phyloP scores from a whole-genome alignment of 2,329 filamentous ascomycete species.

The Ophiostoma ulmi region DNA sequence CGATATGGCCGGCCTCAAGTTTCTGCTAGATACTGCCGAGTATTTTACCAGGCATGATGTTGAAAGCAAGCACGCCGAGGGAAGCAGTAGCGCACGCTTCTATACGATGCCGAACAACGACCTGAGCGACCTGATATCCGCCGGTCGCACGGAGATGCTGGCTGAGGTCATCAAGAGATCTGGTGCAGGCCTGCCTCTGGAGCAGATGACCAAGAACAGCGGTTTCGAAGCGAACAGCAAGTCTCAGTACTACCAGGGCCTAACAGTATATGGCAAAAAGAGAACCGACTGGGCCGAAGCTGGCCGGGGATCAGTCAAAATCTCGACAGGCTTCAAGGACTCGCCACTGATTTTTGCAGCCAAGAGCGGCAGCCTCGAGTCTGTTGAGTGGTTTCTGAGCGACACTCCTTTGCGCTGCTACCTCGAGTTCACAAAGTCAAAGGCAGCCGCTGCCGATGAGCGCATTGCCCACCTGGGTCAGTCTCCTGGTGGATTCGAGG shows the following conservation, averaged over 20 bases:
- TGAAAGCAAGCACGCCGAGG: background rate
- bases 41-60: background rate
- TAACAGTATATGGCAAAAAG: constrained; percentile 71
- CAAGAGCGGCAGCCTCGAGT: constrained; percentile 53
- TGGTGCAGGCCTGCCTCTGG: constrained; percentile 65
- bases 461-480: constrained; percentile 58
- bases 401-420: constrained; percentile 65
- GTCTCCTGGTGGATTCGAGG: constrained; percentile 58
- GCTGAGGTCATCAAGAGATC: constrained; percentile 59
- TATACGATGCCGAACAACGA: background rate
- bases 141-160: constrained; percentile 53
- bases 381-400: constrained; percentile 71
- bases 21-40: constrained; percentile 45
- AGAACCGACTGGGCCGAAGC: constrained; percentile 66
- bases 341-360: constrained; percentile 60
- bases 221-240: constrained; percentile 44
- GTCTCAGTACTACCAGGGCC: constrained; percentile 68
- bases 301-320: constrained; percentile 45
- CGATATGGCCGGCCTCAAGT: constrained; percentile 49
- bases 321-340: constrained; percentile 39
- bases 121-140: constrained; percentile 43
- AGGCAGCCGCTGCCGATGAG: constrained; percentile 55
- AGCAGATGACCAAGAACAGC: constrained; percentile 56
- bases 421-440: constrained; percentile 58
- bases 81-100: background rate